These are phyloP conservation scores for Chlamydomonas asymmetrica DNA, from an alignment of 139 green algal species.

Conservation along the genomic window DNA sequence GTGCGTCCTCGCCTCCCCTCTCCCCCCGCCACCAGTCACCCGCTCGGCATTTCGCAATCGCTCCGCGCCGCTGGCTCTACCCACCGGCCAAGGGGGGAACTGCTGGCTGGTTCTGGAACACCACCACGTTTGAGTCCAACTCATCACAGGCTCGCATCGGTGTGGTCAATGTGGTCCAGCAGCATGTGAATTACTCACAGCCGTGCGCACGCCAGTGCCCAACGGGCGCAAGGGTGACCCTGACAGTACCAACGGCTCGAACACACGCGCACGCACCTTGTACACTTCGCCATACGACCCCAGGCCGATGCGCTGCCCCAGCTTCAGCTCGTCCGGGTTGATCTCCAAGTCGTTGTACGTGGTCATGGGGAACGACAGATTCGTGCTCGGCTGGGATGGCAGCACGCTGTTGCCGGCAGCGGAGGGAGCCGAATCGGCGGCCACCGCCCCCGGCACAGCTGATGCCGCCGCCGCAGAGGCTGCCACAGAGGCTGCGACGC, in stretches of 20 bases:
- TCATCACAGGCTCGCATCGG: too few relatives aligned
- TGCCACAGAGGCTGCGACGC: not conserved
- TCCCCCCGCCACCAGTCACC: too few relatives aligned
- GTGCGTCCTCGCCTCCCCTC: too few relatives aligned
- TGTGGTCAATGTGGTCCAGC: too few relatives aligned
- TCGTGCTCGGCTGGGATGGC: not conserved
- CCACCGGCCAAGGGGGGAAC: too few relatives aligned
- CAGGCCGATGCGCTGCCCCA: conserved; percentile 76
- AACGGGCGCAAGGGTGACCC: too few relatives aligned
- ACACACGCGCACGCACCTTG: not conserved
- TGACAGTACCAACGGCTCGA: not conserved
- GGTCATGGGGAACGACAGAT: conserved; percentile 5
- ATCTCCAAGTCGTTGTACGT: conserved; percentile 68
- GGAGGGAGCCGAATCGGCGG: not conserved
- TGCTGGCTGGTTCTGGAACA: too few relatives aligned
- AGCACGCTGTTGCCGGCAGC: not conserved
- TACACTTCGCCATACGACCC: conserved; percentile 73
- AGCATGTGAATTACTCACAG: too few relatives aligned
- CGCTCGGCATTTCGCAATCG: too few relatives aligned
- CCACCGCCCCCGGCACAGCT: not conserved
- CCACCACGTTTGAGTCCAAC: too few relatives aligned
- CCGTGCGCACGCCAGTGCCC: too few relatives aligned
- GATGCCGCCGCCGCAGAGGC: not conserved
- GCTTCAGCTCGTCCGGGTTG: conserved; percentile 55
- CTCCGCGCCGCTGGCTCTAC: too few relatives aligned